Conservation (phyloP, 371 early-diverging fungal species). For the Mucor velutinosus region DNA sequence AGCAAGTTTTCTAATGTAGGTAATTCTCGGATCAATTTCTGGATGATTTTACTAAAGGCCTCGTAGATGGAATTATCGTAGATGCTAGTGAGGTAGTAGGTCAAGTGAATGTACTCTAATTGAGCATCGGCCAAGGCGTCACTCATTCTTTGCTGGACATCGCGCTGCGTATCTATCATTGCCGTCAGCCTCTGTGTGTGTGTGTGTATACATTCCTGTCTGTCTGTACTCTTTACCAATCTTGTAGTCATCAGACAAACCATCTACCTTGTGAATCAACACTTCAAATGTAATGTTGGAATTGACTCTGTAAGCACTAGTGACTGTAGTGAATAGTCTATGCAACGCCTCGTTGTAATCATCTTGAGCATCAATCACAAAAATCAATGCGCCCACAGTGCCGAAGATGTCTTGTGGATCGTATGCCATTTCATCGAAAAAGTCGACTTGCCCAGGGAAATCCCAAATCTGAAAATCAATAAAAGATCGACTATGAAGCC, state of each 20-base stretch:
- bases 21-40: slow-evolving; percentile 86
- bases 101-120: slow-evolving; percentile 77
- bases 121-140: slow-evolving; percentile 87
- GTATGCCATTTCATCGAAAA: slow-evolving; percentile 70
- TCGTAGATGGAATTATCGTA: slow-evolving; percentile 95
- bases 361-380: slow-evolving; percentile 95
- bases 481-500: slow-evolving; percentile 65
- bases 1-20: slow-evolving; percentile 91
- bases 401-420: slow-evolving; percentile 78
- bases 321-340: slow-evolving; percentile 75
- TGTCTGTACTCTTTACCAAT: slow-evolving; percentile 57
- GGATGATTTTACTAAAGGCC: slow-evolving; percentile 93
- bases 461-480: slow-evolving; percentile 93
- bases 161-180: slow-evolving; percentile 82
- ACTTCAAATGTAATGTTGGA: slow-evolving; percentile 88
- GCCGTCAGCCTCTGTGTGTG: neutral
- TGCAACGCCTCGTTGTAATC: slow-evolving; percentile 84
- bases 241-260: slow-evolving; percentile 91
- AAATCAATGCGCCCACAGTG: slow-evolving; percentile 81
- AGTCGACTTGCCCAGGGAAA: slow-evolving; percentile 91
- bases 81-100: slow-evolving; percentile 90
- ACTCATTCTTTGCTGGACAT: slow-evolving; percentile 86
- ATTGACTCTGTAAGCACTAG: slow-evolving; percentile 79
- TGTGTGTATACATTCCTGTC: neutral
- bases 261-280: slow-evolving; percentile 96